Evolutionary conservation across 176 grass and related monocot species (phyloP).

Genomic region (Neostapfia colusana): DNA sequence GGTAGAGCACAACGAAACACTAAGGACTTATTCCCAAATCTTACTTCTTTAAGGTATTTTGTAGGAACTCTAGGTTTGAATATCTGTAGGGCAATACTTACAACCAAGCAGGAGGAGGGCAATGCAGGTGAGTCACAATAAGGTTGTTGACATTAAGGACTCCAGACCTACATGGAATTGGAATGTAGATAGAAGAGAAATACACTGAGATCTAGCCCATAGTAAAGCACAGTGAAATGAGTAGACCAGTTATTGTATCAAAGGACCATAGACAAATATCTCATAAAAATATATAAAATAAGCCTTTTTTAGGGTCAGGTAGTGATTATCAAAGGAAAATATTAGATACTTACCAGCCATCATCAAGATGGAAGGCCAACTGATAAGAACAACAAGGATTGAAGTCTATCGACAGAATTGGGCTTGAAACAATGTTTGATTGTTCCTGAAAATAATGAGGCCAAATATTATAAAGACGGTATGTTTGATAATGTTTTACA

Average conservation of each 20-base stretch:
- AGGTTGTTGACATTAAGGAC: conserved; percentile 69
- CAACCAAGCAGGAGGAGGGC: conserved; percentile 90
- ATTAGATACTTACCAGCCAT: conserved; percentile 69
- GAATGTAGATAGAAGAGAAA: conserved; percentile 34
- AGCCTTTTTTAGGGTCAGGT: neutral
- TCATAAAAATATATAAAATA: conserved; percentile 26
- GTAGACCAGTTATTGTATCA: neutral
- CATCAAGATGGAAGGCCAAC: conserved; percentile 88
- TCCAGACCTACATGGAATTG: conserved; percentile 73
- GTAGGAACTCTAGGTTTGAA: neutral
- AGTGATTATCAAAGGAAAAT: conserved; percentile 28
- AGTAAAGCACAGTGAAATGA: conserved; percentile 14
- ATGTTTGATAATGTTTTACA: neutral
- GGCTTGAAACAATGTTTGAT: conserved; percentile 75
- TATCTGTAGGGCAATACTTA: conserved; percentile 54
- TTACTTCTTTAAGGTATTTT: neutral
- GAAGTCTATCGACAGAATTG: conserved; percentile 77
- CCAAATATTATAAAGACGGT: neutral
- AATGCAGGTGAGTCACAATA: conserved; percentile 81
- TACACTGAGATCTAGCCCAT: conserved; percentile 19
- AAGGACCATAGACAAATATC: conserved; percentile 16
- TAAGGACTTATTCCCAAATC: conserved; percentile 7
- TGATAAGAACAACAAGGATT: conserved; percentile 73
- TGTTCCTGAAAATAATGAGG: conserved; percentile 65
- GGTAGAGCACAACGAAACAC: conserved; percentile 18